Evolutionary conservation across 495 filamentous ascomycete species (phyloP), one percentile per base, ranked within the genome.

Genomic region (Aspergillus coremiiformis): DNA sequence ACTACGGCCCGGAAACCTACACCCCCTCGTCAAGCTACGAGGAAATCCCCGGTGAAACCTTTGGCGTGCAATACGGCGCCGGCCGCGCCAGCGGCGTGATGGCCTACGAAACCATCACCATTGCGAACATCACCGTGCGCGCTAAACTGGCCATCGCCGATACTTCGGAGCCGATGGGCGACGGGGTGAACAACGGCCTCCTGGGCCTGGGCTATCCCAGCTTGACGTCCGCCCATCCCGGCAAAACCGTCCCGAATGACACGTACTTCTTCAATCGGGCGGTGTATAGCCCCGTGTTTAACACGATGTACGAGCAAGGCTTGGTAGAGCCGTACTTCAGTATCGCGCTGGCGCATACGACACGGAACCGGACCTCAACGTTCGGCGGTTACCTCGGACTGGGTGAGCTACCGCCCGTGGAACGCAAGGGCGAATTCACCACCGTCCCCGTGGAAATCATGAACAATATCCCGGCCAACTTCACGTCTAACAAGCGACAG

Each of bases 141-240:
- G 29, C 32, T 12, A 83, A 86, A 60, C 71, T 84, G 12, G 81
- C 69, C 1, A 60, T 83, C 29, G 76, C 78, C 6, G 68, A 79
- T 48, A 54, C 51, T 20, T 73, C 74, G 5, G 64, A 63, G 33
- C 77, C 75, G 65, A 66, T 67, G 44, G 78, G 78, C 8, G 73
- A 77, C 51, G 74, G 65, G 0, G 46, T 62, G 4, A 65, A 60
- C 39, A 65, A 60, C 35, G 84, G 84, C 3, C 53, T 86, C 15
- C 63, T 87, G 7, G 84, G 84, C 2, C 70, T 88, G 20, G 80
- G 73, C 0, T 87, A 81, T 52, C 82, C 81, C 4, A 58, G 70
- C 0, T 54, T 83, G 21, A 66, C 67, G 0, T 63, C 58, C 1
- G 67, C 67, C 14, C 63, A 68, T 26, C 58, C 59, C 4, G 53